Evolutionary conservation across 805 yeast genomes (phyloP), one percentile per base, ranked within the genome.

Genomic region (Blastobotrys chiropterorum): DNA sequence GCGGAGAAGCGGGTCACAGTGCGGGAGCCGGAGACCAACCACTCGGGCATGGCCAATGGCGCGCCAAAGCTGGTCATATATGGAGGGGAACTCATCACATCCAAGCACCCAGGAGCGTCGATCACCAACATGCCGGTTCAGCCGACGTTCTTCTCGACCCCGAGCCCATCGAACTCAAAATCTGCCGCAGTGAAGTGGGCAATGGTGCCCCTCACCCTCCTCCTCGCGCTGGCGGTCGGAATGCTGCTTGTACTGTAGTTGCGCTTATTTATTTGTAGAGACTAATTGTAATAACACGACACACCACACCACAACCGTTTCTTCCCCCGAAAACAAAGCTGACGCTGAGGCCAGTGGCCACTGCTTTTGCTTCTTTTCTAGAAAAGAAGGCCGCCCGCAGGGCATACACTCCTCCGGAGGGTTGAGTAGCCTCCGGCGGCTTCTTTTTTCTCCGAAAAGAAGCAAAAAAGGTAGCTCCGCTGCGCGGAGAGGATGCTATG

Each of bases 51-150:
- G 6, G 50, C 26, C 19, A 31, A 30, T 31, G 48, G 42, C 30
- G 16, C n/a, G 15, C 48, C 48, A 3, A 15, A 20, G 26, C 15
- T 46, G 14, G 11, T 13, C n/a, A n/a, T 46, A 5, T 46, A 41
- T 8, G 21, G 38, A 30, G 48, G 48, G 8, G 42, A 46, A 20
- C 31, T 46, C 15, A 31, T 31, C 21, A 38, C 48, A 6, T 34
- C 48, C 16, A 30, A 30, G n/a, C 30, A 38, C 17, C 46, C 26
- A 5, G 34, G 34, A 11, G 34, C 34, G 5, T 6, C 34, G 8
- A 11, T 26, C 34, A 26, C 34, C 34, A 11, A 26, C 11, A 26
- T 26, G 34, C 34, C 34, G 11, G 34, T 26, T 5, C 34, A 26
- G 11, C 34, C 34, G 11, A 26, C 34, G 11, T 26, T 26, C 34